A percentile compares a stretch with the other conserved stretches of the same genome.
Conservation (phyloP, 108 stramenopile genomes). For the Nitzschia putrida region DNA sequence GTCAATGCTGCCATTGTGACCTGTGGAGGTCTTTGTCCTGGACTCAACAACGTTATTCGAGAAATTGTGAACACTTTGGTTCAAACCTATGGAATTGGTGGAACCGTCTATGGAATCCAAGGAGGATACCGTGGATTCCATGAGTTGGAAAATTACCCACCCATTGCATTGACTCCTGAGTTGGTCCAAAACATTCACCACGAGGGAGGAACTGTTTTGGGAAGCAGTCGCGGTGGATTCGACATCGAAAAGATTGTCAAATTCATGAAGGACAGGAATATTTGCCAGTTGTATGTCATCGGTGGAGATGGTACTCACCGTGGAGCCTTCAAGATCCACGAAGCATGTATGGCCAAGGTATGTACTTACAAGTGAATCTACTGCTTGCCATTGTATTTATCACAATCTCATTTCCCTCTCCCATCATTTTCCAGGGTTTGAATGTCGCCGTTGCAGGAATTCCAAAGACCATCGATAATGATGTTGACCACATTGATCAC, state of each 20-base stretch:
- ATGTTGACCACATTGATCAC: conserved; percentile 92
- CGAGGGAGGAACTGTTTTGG: conserved; percentile 91
- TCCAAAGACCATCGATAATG: conserved; percentile 90
- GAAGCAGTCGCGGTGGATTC: conserved; percentile 93
- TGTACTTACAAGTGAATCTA: conserved; percentile 9
- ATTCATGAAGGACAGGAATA: conserved; percentile 59
- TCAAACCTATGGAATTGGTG: conserved; percentile 78
- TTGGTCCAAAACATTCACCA: conserved; percentile 91
- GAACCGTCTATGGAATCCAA: conserved; percentile 88
- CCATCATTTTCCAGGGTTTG: conserved; percentile 48
- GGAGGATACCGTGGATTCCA: conserved; percentile 93
- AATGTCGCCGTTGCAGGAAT: conserved; percentile 95
- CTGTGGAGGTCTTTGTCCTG: conserved; percentile 92
- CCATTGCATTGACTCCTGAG: conserved; percentile 70
- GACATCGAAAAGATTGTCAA: conserved; percentile 89
- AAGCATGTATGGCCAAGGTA: conserved; percentile 84
- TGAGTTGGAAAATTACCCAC: conserved; percentile 61
- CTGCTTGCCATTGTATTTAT: not conserved
- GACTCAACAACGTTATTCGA: conserved; percentile 95
- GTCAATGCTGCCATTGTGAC: conserved; percentile 97
- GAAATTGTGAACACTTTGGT: conserved; percentile 84
- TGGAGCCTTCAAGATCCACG: conserved; percentile 88
- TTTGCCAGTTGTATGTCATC: conserved; percentile 93
- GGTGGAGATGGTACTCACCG: conserved; percentile 99
- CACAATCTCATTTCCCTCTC: not conserved